Base-by-base conservation (phyloP, 1,284 basidiomycete genomes). In the Chondrostereum purpureum region DNA sequence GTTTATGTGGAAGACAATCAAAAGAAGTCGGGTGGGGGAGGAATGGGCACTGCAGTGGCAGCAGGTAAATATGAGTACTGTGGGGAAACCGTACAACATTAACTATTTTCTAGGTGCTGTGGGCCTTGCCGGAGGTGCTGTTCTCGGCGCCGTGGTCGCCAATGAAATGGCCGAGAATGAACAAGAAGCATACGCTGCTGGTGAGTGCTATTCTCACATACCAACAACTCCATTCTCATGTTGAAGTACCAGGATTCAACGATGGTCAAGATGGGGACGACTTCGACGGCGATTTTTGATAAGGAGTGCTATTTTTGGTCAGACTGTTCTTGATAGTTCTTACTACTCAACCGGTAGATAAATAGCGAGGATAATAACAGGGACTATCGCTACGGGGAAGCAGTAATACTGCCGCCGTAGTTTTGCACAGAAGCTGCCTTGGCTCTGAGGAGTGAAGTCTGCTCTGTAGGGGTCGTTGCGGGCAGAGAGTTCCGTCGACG, bases 101-200 rank as follows among this genome's bases (percentile, higher is more conserved):
- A n/a, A n/a, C n/a, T n/a, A n/a, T n/a, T n/a, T n/a, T n/a, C n/a
- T 51, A 74, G 80, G 72, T 52, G 80, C 70, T 53, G 81, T 67
- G 14, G 81, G 80, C 53, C 56, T 84, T 13, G 55, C 80, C 16
- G 82, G 74, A 38, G 82, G 83, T 50, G 65, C 66, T 3, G 56
- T 85, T 39, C 53, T 83, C 21, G 71, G 56, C 39, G 67, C 77
- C 35, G 75, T 72, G 1, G 46, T 79, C 24, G 73, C 76, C 38
- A 59, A 70, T 53, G 64, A 73, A 44, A 53, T 75, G 27, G 64
- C 69, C 0, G 40, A 53, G 22, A 68, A 66, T 40, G 58, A 61
- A 35, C 55, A 65, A 5, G 45, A 61, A 1, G 71, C 63, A 1
- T 75, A 62, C 45, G 55, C 70, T 0, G 52, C 66, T 16, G 72